These are phyloP conservation scores for Hypomontagnella monticulosa DNA, from an alignment of 495 filamentous ascomycete species.

Conservation along the genomic window DNA sequence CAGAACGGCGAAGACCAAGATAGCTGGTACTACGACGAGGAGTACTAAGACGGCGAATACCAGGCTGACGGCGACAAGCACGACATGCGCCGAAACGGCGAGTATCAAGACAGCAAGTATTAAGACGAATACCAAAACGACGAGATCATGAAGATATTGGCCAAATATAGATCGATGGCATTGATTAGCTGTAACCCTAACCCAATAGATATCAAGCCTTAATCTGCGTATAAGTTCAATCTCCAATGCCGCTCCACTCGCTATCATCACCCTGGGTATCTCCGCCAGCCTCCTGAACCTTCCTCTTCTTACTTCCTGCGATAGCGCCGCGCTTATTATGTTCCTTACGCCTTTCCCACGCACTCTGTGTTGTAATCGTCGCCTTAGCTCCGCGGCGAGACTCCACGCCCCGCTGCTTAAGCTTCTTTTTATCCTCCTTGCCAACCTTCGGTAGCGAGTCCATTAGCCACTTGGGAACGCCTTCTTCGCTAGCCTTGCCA, in stretches of 20 bases:
- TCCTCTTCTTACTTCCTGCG: constrained; percentile 72
- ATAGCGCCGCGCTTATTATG: constrained; percentile 79
- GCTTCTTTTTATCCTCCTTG: constrained; percentile 81
- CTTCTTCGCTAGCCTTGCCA: constrained; percentile 50
- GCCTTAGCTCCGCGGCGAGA: constrained; percentile 65
- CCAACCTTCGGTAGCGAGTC: constrained; percentile 83
- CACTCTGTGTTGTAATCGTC: constrained; percentile 91
- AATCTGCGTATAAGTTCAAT: constrained; percentile 44
- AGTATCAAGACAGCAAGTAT: no score
- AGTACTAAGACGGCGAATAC: no score
- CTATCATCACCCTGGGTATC: constrained; percentile 54
- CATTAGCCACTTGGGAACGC: constrained; percentile 85
- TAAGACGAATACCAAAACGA: no score
- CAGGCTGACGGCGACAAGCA: no score
- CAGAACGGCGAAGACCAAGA: no score
- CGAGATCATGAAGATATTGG: no score
- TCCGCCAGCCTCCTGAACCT: constrained; percentile 49
- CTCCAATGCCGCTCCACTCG: constrained; percentile 76
- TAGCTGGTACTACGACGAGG: no score
- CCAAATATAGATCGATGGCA: constrained; percentile 1
- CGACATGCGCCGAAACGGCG: no score
- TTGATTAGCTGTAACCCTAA: neutral
- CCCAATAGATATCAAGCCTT: neutral
- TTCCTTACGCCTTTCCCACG: constrained; percentile 82
- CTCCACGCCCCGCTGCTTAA: constrained; percentile 87